phyloP scores from a whole-genome alignment of 495 filamentous ascomycete genomes.

The Lasiosphaeriaceae sp. region DNA sequence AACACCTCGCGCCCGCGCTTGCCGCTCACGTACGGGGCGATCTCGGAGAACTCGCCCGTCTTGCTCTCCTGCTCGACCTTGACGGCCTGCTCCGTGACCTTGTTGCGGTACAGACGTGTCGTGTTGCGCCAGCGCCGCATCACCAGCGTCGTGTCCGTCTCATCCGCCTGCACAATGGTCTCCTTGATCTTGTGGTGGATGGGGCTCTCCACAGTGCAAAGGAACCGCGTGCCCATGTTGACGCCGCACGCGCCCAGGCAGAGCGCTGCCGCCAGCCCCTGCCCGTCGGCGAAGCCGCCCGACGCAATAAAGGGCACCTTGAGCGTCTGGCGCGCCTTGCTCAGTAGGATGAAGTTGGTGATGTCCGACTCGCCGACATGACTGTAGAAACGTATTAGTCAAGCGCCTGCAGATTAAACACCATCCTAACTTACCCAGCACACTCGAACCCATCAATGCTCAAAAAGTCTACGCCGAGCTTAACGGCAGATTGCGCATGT shows the following conservation, averaged over 20 bases:
- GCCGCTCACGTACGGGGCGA: constrained; percentile 86
- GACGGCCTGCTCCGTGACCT: constrained; percentile 73
- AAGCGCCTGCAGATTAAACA: background rate
- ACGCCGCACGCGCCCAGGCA: constrained; percentile 88
- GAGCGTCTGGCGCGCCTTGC: constrained; percentile 78
- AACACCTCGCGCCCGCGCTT: constrained; percentile 91
- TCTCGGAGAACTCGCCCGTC: constrained; percentile 86
- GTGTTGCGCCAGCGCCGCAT: constrained; percentile 94
- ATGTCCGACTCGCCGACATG: constrained; percentile 91
- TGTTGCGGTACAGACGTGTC: constrained; percentile 80
- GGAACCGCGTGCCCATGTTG: constrained; percentile 94
- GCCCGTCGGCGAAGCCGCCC: constrained; percentile 91
- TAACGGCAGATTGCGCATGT: constrained; percentile 86
- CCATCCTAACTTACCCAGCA: constrained; percentile 62
- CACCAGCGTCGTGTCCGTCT: constrained; percentile 87
- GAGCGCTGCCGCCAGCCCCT: constrained; percentile 90
- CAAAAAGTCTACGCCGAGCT: constrained; percentile 94
- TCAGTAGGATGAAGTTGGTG: constrained; percentile 93
- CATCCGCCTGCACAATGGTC: constrained; percentile 80
- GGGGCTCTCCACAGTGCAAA: constrained; percentile 88
- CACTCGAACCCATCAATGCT: constrained; percentile 98
- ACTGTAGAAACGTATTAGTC: constrained; percentile 23
- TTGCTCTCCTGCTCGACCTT: constrained; percentile 81
- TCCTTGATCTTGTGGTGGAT: constrained; percentile 93
- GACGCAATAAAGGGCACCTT: constrained; percentile 90